phyloP scores from a whole-genome alignment of 257 asterid genomes.

The Primulina huaijiensis region DNA sequence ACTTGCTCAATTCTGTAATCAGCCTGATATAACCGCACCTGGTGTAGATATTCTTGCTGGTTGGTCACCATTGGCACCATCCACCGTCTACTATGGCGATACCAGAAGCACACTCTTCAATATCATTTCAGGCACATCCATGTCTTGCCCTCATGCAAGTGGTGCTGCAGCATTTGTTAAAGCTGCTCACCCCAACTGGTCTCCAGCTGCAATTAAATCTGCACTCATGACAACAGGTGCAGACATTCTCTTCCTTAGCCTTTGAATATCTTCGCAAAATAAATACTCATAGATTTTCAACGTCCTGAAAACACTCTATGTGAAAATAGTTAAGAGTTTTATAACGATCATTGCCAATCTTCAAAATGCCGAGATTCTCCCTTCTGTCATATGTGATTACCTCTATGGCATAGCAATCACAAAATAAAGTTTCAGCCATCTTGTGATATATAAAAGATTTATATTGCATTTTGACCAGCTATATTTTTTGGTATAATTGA shows the following conservation, averaged over 20 bases:
- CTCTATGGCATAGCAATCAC: too few species aligned
- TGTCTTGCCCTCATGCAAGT: slow-evolving; percentile 53
- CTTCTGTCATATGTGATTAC: too few species aligned
- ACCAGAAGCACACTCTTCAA: slow-evolving; percentile 31
- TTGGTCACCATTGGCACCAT: slow-evolving; percentile 44
- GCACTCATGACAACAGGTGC: slow-evolving; percentile 57
- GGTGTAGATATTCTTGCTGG: slow-evolving; percentile 60
- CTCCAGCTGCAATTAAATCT: slow-evolving; percentile 47
- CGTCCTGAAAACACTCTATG: neutral
- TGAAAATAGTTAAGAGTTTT: too few species aligned
- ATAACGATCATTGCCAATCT: neutral
- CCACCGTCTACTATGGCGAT: slow-evolving; percentile 29
- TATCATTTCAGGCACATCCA: slow-evolving; percentile 50
- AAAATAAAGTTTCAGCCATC: too few species aligned
- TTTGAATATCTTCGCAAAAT: neutral
- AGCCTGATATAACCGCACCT: slow-evolving; percentile 56
- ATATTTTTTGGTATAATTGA: too few species aligned
- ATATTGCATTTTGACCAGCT: too few species aligned
- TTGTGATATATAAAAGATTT: too few species aligned
- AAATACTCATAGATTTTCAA: too few species aligned
- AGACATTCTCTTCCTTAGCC: neutral
- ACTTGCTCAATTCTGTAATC: neutral
- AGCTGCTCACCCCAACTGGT: slow-evolving; percentile 39
- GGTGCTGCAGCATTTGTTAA: slow-evolving; percentile 45
- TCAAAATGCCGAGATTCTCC: too few species aligned